Base-by-base conservation (phyloP, 495 filamentous ascomycete species). In the Chaetomium fimeti region DNA sequence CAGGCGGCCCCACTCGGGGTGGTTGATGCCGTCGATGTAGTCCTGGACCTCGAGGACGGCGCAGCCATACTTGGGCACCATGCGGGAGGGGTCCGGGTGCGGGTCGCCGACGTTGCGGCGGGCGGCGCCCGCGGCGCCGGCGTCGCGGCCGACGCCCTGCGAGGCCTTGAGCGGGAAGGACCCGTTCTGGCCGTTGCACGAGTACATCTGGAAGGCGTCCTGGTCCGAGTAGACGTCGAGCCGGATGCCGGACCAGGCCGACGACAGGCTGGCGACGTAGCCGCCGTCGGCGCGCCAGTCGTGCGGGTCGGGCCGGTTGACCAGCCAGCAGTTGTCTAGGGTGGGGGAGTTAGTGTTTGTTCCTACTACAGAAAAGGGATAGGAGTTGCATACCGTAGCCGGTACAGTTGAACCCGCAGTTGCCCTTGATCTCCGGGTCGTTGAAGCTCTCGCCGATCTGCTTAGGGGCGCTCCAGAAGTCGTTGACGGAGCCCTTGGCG, bases 1-100 rank as follows among this genome's bases (percentile, higher is more conserved):
- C 55, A 75, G 66, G 63, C 88, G 83, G 15, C 85, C 87, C 90
- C 90, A 93, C 73, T 89, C 78, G 9, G 89, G 90, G 62, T 92
- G 78, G 74, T 92, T 92, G 76, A 93, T 90, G 25, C 79, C 89
- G 70, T 91, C 90, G 69, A 93, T 92, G 85, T 86, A 93, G 71
- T 88, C 84, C 78, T 87, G 76, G 27, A 85, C 83, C 68, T 86
- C 84, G 67, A 92, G 80, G 28, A 91, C 89, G 55, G 91, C 55
- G 70, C 89, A 93, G 28, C 89, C 89, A 70, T 88, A 88, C 76
- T 91, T 76, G 56, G 87, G 78, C 55, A 86, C 82, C 24, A 76
- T 81, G 22, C 83, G 69, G 27, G 25, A 13, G 3, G n/a, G 27
- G 16, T 47, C 43, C 42, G 65, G 3, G 32, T 25, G 2, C 40